Evolutionary conservation across 2,329 filamentous ascomycete species (phyloP).

Genomic region (Aspergillus fijiensis): DNA sequence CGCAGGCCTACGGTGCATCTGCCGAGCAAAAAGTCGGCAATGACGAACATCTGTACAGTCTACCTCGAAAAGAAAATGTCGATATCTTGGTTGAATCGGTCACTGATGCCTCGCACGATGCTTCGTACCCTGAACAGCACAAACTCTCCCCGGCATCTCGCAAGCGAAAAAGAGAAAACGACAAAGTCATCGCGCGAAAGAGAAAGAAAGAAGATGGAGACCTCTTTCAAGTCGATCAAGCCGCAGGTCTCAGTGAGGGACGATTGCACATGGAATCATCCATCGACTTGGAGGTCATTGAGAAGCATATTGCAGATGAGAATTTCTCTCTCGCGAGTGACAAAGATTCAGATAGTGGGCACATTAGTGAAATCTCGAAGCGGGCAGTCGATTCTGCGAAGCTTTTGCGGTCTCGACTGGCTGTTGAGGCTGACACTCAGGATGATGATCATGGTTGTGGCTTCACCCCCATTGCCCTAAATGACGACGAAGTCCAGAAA

Average conservation of each 20-base stretch:
- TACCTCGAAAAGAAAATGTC: background rate
- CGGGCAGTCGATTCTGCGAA: background rate
- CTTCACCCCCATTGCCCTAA: conserved; percentile 14
- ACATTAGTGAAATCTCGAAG: background rate
- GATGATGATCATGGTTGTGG: conserved; percentile 15
- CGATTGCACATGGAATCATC: background rate
- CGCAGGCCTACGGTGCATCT: conserved; percentile 25
- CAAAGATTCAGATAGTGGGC: background rate
- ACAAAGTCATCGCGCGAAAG: conserved; percentile 70
- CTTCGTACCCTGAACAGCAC: conserved; percentile 36
- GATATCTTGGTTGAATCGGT: background rate
- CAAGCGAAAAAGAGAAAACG: conserved; percentile 74
- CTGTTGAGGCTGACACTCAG: conserved; percentile 49
- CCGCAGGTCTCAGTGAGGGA: background rate
- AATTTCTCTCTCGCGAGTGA: background rate
- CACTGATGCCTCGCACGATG: conserved; percentile 23
- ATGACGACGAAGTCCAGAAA: conserved; percentile 31
- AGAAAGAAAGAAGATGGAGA: conserved; percentile 83
- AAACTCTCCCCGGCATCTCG: conserved; percentile 56
- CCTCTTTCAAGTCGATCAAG: conserved; percentile 62
- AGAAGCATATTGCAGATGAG: background rate
- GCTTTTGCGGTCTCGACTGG: conserved; percentile 30
- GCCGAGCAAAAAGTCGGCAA: conserved; percentile 15
- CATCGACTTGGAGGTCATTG: background rate
- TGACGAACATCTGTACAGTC: conserved; percentile 3